A percentile compares a stretch with the other conserved stretches of the same genome.
phyloP scores from a whole-genome alignment of 164 flowering plant genomes.

The Annona cherimola region DNA sequence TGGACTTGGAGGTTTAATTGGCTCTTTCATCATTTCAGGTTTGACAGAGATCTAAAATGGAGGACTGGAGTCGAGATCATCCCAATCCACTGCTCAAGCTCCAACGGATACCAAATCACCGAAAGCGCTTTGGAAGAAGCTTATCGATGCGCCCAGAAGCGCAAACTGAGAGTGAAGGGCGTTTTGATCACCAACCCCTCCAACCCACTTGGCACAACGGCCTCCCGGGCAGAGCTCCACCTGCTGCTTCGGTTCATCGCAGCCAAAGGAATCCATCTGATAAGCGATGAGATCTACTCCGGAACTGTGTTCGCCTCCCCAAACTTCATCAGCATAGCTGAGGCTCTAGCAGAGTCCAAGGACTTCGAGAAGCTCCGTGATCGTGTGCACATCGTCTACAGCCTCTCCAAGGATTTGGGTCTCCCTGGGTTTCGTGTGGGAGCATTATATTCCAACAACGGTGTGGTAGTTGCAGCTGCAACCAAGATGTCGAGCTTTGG shows the following conservation, averaged over 20 bases:
- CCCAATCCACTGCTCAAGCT: slow-evolving; percentile 32
- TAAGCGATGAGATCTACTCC: slow-evolving; percentile 37
- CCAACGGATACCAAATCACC: slow-evolving; percentile 25
- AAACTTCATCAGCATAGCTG: slow-evolving; percentile 21
- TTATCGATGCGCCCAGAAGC: slow-evolving; percentile 22
- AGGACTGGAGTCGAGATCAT: slow-evolving; percentile 33
- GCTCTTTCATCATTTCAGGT: slow-evolving; percentile 12
- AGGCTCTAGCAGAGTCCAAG: slow-evolving; percentile 15
- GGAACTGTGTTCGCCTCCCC: slow-evolving; percentile 31
- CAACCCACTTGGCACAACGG: slow-evolving; percentile 35
- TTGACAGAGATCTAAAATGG: slow-evolving; percentile 42
- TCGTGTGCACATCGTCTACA: slow-evolving; percentile 30
- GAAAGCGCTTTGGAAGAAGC: slow-evolving; percentile 29
- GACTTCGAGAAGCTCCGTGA: slow-evolving; percentile 2
- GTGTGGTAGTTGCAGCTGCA: slow-evolving; percentile 24
- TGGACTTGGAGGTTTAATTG: background rate
- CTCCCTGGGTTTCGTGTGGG: slow-evolving; percentile 42
- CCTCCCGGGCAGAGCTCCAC: slow-evolving; percentile 19
- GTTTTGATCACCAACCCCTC: slow-evolving; percentile 38
- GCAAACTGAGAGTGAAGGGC: slow-evolving; percentile 29
- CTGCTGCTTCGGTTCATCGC: slow-evolving; percentile 22
- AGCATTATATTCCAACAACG: slow-evolving; percentile 28
- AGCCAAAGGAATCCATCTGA: slow-evolving; percentile 25
- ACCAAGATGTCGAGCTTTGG: slow-evolving; percentile 51
- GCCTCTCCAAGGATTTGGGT: slow-evolving; percentile 41